Evolutionary conservation across 305 asterid genomes (phyloP).

Genomic region (Rubia peregrina): DNA sequence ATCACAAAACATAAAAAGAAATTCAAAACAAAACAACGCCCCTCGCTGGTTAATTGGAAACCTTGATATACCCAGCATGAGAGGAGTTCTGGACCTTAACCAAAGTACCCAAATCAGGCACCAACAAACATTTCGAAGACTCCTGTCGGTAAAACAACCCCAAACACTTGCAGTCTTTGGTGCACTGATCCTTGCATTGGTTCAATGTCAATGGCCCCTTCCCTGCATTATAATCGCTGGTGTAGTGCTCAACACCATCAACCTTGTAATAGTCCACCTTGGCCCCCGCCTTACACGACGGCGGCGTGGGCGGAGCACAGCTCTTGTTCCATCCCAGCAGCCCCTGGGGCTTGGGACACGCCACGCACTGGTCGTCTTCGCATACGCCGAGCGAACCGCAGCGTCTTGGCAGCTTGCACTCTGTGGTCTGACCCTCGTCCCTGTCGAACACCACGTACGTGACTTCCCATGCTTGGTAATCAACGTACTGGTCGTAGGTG

Average conservation of each 20-base stretch:
- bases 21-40: too few relatives aligned
- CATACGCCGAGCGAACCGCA: conserved; percentile 30
- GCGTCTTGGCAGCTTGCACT: conserved; percentile 21
- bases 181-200: conserved; percentile 22
- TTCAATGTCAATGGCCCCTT: conserved; percentile 24
- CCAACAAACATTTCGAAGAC: conserved; percentile 27
- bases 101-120: conserved; percentile 29
- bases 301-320: conserved; percentile 24
- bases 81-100: conserved; percentile 27
- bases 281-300: conserved; percentile 19
- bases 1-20: too few relatives aligned
- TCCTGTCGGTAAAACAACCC: conserved; percentile 29
- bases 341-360: conserved; percentile 28
- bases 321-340: conserved; percentile 29
- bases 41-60: conserved; percentile 12
- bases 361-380: conserved; percentile 25
- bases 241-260: conserved; percentile 33
- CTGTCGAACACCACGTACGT: conserved; percentile 17
- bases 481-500: conserved; percentile 22
- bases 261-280: conserved; percentile 31
- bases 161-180: conserved; percentile 26
- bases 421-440: conserved; percentile 17
- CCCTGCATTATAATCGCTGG: conserved; percentile 26
- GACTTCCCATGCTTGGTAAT: conserved; percentile 26
- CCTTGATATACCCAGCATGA: conserved; percentile 35